Conservation (phyloP, 371 early-diverging fungal genomes). For the Apophysomyces elegans region DNA sequence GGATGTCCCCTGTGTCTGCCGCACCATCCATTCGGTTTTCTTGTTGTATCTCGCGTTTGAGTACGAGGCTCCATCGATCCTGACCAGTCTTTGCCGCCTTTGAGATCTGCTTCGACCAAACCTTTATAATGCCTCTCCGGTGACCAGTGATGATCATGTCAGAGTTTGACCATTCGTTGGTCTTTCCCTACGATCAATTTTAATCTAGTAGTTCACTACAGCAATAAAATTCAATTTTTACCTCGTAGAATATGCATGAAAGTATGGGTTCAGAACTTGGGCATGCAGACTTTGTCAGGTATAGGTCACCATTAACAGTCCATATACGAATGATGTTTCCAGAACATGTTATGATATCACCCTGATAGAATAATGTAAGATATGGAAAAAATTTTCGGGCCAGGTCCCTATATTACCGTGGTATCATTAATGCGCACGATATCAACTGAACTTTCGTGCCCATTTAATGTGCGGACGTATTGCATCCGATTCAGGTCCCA, state of each 20-base stretch:
- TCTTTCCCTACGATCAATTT: conserved; percentile 39
- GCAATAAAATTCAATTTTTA: conserved; percentile 17
- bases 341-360: conserved; percentile 75
- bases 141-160: conserved; percentile 68
- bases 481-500: conserved; percentile 79
- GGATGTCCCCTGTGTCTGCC: conserved; percentile 40
- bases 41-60: conserved; percentile 37
- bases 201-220: neutral
- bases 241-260: conserved; percentile 63
- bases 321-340: conserved; percentile 64
- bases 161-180: conserved; percentile 41
- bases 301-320: conserved; percentile 77
- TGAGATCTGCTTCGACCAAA: conserved; percentile 49
- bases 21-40: conserved; percentile 21
- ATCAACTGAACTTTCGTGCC: conserved; percentile 64
- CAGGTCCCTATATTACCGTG: conserved; percentile 37
- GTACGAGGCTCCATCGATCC: conserved; percentile 34
- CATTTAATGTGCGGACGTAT: conserved; percentile 63
- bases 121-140: conserved; percentile 53
- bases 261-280: conserved; percentile 63
- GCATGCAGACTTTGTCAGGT: conserved; percentile 58
- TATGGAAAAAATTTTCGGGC: neutral
- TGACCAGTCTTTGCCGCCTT: conserved; percentile 32
- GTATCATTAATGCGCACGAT: conserved; percentile 64
- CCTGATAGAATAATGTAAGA: conserved; percentile 34